These are phyloP conservation scores for Fusarium nurragi DNA, from an alignment of 2,329 filamentous ascomycete genomes.

Conservation along the genomic window DNA sequence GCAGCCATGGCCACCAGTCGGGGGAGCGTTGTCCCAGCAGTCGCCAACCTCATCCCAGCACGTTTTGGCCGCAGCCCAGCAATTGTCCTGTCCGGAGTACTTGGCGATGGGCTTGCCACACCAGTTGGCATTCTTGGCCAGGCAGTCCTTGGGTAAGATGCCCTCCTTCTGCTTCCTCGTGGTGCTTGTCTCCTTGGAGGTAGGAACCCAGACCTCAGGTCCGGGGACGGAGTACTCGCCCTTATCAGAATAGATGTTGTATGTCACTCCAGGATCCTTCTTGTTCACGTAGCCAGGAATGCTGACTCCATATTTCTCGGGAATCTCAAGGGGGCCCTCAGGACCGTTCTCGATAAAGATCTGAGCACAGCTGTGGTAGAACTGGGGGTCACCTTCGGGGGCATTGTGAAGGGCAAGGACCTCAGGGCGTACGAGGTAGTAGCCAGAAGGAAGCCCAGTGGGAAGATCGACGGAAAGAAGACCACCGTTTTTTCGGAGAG, in stretches of 20 bases:
- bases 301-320: slow-evolving; percentile 60
- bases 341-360: slow-evolving; percentile 66
- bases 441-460: slow-evolving; percentile 67
- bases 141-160: slow-evolving; percentile 63
- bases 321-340: slow-evolving; percentile 57
- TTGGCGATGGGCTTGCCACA: slow-evolving; percentile 68
- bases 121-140: slow-evolving; percentile 78
- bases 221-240: slow-evolving; percentile 65
- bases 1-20: slow-evolving; percentile 69
- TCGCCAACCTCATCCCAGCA: slow-evolving; percentile 67
- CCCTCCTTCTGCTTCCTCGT: slow-evolving; percentile 53
- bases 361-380: slow-evolving; percentile 78
- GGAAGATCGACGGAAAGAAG: slow-evolving; percentile 71
- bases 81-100: slow-evolving; percentile 65
- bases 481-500: slow-evolving; percentile 71
- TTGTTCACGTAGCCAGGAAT: slow-evolving; percentile 73
- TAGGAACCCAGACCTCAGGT: slow-evolving; percentile 61
- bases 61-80: slow-evolving; percentile 65
- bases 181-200: slow-evolving; percentile 27
- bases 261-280: slow-evolving; percentile 65
- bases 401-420: slow-evolving; percentile 74
- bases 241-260: slow-evolving; percentile 68
- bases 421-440: slow-evolving; percentile 78
- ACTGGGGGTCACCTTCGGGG: slow-evolving; percentile 70
- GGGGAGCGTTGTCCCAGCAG: slow-evolving; percentile 69